These are phyloP conservation scores for Coleophoma eucalyptorum DNA, from an alignment of 2,329 filamentous ascomycete species.

Conservation along the genomic window DNA sequence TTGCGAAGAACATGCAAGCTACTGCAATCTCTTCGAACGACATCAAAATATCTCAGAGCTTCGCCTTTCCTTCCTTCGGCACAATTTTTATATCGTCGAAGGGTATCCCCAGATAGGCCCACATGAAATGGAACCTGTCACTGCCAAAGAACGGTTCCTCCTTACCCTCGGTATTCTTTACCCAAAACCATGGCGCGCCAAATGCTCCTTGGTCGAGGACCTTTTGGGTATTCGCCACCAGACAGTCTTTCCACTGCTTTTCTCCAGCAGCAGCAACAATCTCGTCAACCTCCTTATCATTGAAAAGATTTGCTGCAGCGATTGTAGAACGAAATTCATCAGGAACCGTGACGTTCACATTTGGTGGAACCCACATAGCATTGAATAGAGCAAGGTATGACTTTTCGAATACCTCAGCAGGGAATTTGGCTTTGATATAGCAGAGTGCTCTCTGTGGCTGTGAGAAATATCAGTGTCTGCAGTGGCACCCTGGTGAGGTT, in stretches of 20 bases:
- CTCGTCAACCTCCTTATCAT: constrained; percentile 43
- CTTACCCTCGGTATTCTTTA: constrained; percentile 50
- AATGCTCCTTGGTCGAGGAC: constrained; percentile 66
- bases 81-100: constrained; percentile 32
- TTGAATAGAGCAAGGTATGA: constrained; percentile 53
- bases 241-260: constrained; percentile 45
- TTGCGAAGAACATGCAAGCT: not conserved
- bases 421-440: constrained; percentile 58
- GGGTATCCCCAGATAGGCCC: constrained; percentile 59
- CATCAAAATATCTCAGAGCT: not conserved
- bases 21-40: not conserved
- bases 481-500: not conserved
- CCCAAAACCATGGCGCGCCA: constrained; percentile 75
- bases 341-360: constrained; percentile 55
- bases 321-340: constrained; percentile 44
- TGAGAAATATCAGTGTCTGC: not conserved
- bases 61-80: not conserved
- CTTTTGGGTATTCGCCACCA: constrained; percentile 55
- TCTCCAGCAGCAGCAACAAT: constrained; percentile 51
- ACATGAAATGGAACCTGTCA: constrained; percentile 69
- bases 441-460: constrained; percentile 63
- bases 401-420: constrained; percentile 44
- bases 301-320: constrained; percentile 35
- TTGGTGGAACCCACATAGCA: constrained; percentile 57
- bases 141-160: constrained; percentile 74